These are phyloP conservation scores for Backusella westeae DNA, from an alignment of 192 early-diverging fungal species.

Conservation along the genomic window DNA sequence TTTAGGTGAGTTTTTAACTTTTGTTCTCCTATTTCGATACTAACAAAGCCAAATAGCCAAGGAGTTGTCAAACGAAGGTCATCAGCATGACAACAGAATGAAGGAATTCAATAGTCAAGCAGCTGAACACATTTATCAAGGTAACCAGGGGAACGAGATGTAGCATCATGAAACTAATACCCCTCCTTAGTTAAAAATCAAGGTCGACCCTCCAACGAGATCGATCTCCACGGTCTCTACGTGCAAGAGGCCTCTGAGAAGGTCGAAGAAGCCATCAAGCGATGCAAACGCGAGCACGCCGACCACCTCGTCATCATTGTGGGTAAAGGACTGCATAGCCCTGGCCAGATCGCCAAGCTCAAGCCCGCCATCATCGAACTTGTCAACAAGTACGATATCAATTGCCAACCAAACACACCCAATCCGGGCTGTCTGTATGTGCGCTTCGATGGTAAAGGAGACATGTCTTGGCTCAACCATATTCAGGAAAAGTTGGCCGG, in stretches of 20 bases:
- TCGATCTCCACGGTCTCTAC: conserved; percentile 70
- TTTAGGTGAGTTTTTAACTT: conserved; percentile 27
- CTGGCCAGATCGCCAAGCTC: conserved; percentile 52
- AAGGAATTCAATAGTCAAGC: conserved; percentile 53
- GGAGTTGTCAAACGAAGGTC: conserved; percentile 51
- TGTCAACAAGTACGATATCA: conserved; percentile 49
- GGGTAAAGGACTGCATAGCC: conserved; percentile 59
- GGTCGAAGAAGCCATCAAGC: conserved; percentile 44
- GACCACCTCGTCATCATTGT: conserved; percentile 59
- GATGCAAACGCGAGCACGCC: conserved; percentile 46
- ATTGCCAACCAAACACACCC: conserved; percentile 47
- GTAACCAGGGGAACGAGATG: conserved; percentile 21
- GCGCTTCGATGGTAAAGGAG: conserved; percentile 48
- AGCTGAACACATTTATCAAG: conserved; percentile 42
- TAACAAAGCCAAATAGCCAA: conserved; percentile 27
- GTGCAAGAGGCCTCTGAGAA: conserved; percentile 60
- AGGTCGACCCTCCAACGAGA: conserved; percentile 37
- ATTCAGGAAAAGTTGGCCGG: conserved; percentile 19
- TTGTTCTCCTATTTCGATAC: not conserved
- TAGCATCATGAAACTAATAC: not conserved
- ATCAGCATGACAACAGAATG: conserved; percentile 57
- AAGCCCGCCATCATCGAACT: conserved; percentile 64
- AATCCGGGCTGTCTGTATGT: conserved; percentile 62
- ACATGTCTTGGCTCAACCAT: conserved; percentile 45
- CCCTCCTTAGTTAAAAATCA: conserved; percentile 42